Conservation (phyloP, 2,329 filamentous ascomycete genomes). For the Akanthomyces lecanii region DNA sequence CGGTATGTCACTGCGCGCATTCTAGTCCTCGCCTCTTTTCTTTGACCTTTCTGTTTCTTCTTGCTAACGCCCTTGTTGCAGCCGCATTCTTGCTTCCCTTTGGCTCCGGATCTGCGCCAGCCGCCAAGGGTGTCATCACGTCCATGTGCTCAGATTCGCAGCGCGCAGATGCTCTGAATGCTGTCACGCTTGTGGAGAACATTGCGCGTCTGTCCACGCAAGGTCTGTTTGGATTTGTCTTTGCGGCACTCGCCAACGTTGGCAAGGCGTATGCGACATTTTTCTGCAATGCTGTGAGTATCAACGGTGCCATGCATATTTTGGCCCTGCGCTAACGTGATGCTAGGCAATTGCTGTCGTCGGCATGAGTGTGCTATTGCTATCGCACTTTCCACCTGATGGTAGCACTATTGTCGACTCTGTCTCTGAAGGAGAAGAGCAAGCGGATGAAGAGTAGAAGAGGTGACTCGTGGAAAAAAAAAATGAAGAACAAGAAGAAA, state of each 20-base stretch:
- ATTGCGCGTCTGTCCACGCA: slow-evolving; percentile 60
- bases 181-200: slow-evolving; percentile 67
- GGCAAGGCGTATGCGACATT: slow-evolving; percentile 62
- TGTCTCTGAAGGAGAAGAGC: neutral
- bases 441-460: neutral
- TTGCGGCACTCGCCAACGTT: slow-evolving; percentile 57
- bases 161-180: slow-evolving; percentile 62
- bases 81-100: slow-evolving; percentile 62
- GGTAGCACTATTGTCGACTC: slow-evolving; percentile 27
- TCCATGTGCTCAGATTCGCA: slow-evolving; percentile 62
- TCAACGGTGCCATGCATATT: neutral
- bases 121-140: slow-evolving; percentile 69
- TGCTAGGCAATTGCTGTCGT: slow-evolving; percentile 47
- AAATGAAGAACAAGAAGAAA: too few relatives aligned
- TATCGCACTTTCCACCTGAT: slow-evolving; percentile 40
- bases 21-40: neutral
- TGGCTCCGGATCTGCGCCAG: slow-evolving; percentile 63
- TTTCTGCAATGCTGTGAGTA: slow-evolving; percentile 58
- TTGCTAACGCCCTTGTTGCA: slow-evolving; percentile 21
- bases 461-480: neutral
- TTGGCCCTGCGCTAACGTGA: slow-evolving; percentile 17
- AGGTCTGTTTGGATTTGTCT: slow-evolving; percentile 63
- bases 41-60: neutral
- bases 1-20: slow-evolving; percentile 30
- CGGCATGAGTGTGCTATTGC: slow-evolving; percentile 36